phyloP scores from a whole-genome alignment of 306 rosid genomes.

The Quercus aquifolioides region DNA sequence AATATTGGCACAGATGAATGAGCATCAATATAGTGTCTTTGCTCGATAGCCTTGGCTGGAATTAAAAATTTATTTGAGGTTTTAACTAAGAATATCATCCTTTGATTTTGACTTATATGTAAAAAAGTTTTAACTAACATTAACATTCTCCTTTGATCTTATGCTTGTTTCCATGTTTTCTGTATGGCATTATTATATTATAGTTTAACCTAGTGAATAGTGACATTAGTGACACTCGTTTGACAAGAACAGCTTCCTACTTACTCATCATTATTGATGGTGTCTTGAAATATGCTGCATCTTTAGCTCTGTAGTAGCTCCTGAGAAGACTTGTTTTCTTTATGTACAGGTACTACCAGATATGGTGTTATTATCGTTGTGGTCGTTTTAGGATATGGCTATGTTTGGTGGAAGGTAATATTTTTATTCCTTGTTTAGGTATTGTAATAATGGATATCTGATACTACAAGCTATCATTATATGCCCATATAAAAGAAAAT shows the following conservation, averaged over 20 bases:
- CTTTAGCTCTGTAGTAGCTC: background rate
- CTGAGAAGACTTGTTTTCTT: slow-evolving; percentile 20
- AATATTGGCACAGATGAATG: background rate
- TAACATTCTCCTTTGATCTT: slow-evolving; percentile 10
- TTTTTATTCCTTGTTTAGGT: slow-evolving; percentile 11
- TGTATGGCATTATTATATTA: background rate
- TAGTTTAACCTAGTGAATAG: background rate
- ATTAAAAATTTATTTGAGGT: background rate
- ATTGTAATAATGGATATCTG: slow-evolving; percentile 9
- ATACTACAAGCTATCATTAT: slow-evolving; percentile 1
- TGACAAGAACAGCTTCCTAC: background rate
- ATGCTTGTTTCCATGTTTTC: slow-evolving; percentile 5
- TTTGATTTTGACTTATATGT: no score
- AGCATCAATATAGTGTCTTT: background rate
- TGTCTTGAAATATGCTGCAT: background rate
- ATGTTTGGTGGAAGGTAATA: slow-evolving; percentile 90
- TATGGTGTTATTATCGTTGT: slow-evolving; percentile 63
- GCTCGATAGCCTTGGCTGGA: background rate
- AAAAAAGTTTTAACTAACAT: background rate
- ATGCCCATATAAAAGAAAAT: background rate
- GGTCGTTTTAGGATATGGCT: slow-evolving; percentile 77
- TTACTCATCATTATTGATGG: background rate
- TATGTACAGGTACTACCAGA: slow-evolving; percentile 56
- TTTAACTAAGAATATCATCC: background rate
- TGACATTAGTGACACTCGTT: background rate